These are phyloP conservation scores for Lumnitzera racemosa DNA, from an alignment of 345 rosid genomes.

Conservation along the genomic window DNA sequence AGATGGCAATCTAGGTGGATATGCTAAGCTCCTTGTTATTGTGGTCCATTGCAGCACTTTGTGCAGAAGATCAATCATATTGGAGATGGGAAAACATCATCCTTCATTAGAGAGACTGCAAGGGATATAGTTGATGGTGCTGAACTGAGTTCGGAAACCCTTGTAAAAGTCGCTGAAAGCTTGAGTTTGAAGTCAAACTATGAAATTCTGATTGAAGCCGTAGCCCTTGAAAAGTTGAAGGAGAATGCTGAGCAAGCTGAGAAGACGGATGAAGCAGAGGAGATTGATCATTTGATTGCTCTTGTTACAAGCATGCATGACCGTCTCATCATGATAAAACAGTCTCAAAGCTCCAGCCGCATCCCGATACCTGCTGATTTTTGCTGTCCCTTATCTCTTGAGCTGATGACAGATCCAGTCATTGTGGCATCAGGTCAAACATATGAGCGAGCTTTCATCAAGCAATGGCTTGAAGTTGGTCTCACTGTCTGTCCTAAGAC, in stretches of 20 bases:
- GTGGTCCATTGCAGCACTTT: constrained; percentile 48
- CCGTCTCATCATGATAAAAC: constrained; percentile 61
- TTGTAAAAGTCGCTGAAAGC: constrained; percentile 61
- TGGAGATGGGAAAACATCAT: constrained; percentile 45
- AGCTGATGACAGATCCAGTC: constrained; percentile 97
- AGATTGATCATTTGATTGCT: constrained; percentile 60
- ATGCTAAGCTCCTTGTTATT: constrained; percentile 7
- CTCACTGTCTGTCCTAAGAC: constrained; percentile 96
- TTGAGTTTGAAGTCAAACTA: constrained; percentile 79
- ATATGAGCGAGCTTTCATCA: constrained; percentile 80
- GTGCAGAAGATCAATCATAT: constrained; percentile 58
- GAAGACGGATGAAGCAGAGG: constrained; percentile 65
- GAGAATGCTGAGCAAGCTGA: constrained; percentile 89
- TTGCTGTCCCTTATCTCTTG: constrained; percentile 93
- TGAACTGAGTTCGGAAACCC: constrained; percentile 59
- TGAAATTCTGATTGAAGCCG: constrained; percentile 85
- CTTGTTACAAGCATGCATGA: constrained; percentile 69
- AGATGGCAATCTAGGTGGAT: too few relatives aligned
- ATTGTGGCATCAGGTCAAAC: constrained; percentile 95
- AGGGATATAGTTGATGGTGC: constrained; percentile 49
- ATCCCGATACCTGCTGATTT: constrained; percentile 92
- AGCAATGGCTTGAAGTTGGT: constrained; percentile 89
- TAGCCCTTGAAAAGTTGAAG: constrained; percentile 90
- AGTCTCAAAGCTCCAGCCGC: constrained; percentile 66
- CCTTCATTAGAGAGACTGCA: constrained; percentile 51